These are phyloP conservation scores for Hygrophoropsis aurantiaca DNA, from an alignment of 768 basidiomycete species.

Conservation along the genomic window DNA sequence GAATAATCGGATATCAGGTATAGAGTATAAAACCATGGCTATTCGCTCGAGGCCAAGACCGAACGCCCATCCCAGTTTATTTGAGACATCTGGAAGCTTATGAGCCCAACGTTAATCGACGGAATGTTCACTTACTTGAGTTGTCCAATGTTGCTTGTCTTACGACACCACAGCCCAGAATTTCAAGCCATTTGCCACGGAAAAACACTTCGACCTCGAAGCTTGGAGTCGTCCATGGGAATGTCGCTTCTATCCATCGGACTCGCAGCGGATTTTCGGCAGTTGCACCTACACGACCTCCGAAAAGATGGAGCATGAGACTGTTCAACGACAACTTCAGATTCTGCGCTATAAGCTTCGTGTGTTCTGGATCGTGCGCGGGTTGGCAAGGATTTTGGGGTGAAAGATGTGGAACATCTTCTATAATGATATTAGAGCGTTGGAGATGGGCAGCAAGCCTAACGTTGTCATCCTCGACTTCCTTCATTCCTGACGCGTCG, in stretches of 20 bases:
- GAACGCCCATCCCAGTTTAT: constrained; percentile 97
- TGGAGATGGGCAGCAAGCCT: constrained; percentile 59
- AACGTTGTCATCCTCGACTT: constrained; percentile 72
- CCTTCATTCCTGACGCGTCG: constrained; percentile 53
- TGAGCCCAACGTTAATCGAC: constrained; percentile 8
- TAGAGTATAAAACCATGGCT: constrained; percentile 95
- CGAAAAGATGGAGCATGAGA: constrained; percentile 81
- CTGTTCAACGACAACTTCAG: constrained; percentile 89
- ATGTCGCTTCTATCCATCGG: constrained; percentile 97
- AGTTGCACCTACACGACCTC: constrained; percentile 48
- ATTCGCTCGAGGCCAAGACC: constrained; percentile 96
- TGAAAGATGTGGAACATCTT: constrained; percentile 78
- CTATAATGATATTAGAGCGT: constrained; percentile 77
- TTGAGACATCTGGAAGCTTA: constrained; percentile 53
- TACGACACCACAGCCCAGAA: constrained; percentile 91
- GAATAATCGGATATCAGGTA: constrained; percentile 97
- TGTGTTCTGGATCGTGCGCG: constrained; percentile 70
- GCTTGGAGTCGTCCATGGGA: constrained; percentile 97
- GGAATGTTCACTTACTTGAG: constrained; percentile 59
- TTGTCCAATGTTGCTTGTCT: constrained; percentile 85
- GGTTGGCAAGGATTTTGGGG: constrained; percentile 79
- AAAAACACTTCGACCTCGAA: constrained; percentile 98
- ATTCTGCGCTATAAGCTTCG: constrained; percentile 76
- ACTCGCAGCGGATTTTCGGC: constrained; percentile 76
- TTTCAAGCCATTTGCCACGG: constrained; percentile 95